phyloP scores from a whole-genome alignment of 1,284 basidiomycete genomes.

The Cystobasidium sp. region DNA sequence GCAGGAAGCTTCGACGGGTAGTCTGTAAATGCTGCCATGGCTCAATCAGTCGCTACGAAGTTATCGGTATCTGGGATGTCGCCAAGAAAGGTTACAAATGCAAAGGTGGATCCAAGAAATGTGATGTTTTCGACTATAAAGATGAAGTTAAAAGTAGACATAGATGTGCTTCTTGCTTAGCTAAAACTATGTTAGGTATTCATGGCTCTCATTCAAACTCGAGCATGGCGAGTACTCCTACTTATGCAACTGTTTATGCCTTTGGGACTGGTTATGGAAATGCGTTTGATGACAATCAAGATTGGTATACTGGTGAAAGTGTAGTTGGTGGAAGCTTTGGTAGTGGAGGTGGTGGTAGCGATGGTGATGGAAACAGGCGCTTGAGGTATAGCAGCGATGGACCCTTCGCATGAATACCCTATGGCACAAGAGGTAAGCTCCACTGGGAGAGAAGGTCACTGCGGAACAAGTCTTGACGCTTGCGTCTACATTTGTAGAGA shows the following conservation, averaged over 20 bases:
- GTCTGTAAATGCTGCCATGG: conserved; percentile 8
- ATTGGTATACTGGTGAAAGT: too few relatives aligned
- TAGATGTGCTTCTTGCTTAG: conserved; percentile 14
- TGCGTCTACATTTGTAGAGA: too few relatives aligned
- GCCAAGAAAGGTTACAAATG: background rate
- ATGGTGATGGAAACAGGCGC: background rate
- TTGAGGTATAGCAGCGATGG: conserved; percentile 4
- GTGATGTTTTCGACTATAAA: background rate
- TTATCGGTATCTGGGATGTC: conserved; percentile 4
- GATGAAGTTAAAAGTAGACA: conserved; percentile 20
- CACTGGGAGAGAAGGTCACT: too few relatives aligned
- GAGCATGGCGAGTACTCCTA: too few relatives aligned
- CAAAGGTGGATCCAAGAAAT: background rate
- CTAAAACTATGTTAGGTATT: conserved; percentile 16
- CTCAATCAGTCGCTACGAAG: background rate
- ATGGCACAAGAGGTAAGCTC: too few relatives aligned
- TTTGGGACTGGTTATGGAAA: too few relatives aligned
- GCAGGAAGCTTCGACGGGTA: conserved; percentile 8
- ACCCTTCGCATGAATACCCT: background rate
- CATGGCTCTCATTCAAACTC: background rate
- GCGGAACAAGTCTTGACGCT: too few relatives aligned
- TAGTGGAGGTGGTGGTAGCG: background rate
- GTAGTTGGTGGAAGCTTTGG: too few relatives aligned
- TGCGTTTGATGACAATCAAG: too few relatives aligned
- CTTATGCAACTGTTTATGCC: too few relatives aligned